These are phyloP conservation scores for Lindgomyces ingoldianus DNA, from an alignment of 495 filamentous ascomycete genomes.

Conservation along the genomic window DNA sequence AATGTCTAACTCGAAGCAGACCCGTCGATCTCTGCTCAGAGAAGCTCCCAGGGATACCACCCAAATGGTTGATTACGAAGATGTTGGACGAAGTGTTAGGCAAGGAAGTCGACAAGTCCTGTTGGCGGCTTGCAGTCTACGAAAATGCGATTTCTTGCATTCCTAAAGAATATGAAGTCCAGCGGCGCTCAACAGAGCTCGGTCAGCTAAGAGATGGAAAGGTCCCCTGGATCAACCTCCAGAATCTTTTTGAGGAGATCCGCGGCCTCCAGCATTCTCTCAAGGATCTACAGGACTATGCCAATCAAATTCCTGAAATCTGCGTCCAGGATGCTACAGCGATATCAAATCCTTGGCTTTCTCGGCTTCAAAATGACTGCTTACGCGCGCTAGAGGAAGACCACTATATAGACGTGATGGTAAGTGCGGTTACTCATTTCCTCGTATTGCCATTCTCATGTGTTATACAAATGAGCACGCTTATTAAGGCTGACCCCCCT, in stretches of 20 bases:
- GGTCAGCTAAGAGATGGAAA: constrained; percentile 15
- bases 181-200: constrained; percentile 7
- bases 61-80: constrained; percentile 6
- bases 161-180: constrained; percentile 2
- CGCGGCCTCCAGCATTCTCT: constrained; percentile 2
- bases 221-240: constrained; percentile 8
- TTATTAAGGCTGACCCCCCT: no score
- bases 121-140: neutral
- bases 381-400: neutral
- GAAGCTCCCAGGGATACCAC: constrained; percentile 8
- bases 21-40: neutral
- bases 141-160: constrained; percentile 6
- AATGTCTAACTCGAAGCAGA: neutral
- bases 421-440: neutral
- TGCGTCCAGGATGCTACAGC: neutral
- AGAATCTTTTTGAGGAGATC: constrained; percentile 5
- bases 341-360: constrained; percentile 12
- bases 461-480: no score
- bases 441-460: no score
- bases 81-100: neutral
- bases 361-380: neutral
- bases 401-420: neutral
- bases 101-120: neutral
- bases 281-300: neutral
- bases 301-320: neutral